Conservation (phyloP, 1,284 basidiomycete species). For the Tilletia horrida region DNA sequence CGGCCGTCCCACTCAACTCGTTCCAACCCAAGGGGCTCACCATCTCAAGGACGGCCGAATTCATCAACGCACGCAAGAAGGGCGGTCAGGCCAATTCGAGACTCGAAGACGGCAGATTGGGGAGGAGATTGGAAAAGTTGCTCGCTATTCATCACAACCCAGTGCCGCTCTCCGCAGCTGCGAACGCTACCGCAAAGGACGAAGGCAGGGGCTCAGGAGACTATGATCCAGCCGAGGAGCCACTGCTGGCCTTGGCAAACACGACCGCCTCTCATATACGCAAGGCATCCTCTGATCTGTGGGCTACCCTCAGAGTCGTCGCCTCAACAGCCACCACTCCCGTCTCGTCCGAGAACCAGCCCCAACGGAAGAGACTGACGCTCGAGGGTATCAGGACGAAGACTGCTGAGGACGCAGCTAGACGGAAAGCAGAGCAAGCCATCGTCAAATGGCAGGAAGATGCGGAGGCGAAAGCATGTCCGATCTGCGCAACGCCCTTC, state of each 20-base stretch:
- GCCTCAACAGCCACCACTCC: background rate
- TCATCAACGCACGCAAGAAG: background rate
- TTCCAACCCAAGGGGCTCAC: constrained; percentile 6
- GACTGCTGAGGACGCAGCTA: background rate
- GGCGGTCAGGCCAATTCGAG: background rate
- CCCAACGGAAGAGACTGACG: background rate
- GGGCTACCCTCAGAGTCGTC: constrained; percentile 1
- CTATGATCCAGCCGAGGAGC: constrained; percentile 3
- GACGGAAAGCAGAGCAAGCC: constrained; percentile 65
- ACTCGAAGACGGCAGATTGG: constrained; percentile 9
- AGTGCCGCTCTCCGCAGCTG: background rate
- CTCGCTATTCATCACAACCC: constrained; percentile 11
- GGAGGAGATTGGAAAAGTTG: background rate
- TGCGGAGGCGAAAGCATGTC: constrained; percentile 69
- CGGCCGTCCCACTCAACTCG: background rate
- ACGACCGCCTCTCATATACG: background rate
- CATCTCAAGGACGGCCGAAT: constrained; percentile 3
- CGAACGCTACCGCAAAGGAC: background rate
- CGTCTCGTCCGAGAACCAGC: background rate
- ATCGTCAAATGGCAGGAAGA: constrained; percentile 97
- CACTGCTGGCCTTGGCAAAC: background rate
- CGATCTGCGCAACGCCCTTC: constrained; percentile 82
- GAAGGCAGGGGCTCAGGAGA: background rate
- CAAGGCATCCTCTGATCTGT: constrained; percentile 11
- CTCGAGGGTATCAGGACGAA: background rate